phyloP scores from a whole-genome alignment of 2,329 filamentous ascomycete species.

The Ascochyta fabae region DNA sequence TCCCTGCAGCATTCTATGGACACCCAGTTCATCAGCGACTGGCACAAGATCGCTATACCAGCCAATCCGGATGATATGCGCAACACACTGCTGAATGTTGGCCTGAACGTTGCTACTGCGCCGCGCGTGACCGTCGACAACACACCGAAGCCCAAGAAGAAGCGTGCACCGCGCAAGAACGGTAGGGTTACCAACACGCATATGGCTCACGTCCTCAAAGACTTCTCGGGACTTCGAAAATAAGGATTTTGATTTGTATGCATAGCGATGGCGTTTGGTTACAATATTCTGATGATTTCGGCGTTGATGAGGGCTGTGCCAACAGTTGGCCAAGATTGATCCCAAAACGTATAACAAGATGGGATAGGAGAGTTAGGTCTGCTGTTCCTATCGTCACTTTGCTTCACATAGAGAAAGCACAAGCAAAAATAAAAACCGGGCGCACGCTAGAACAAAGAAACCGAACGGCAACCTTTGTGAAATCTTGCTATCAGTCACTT shows the following conservation, averaged over 20 bases:
- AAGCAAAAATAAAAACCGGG: neutral
- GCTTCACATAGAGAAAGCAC: too few species aligned
- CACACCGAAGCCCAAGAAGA: slow-evolving; percentile 70
- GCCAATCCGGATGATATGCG: slow-evolving; percentile 74
- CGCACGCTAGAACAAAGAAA: neutral
- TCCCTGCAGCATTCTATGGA: slow-evolving; percentile 78
- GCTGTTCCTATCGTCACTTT: neutral
- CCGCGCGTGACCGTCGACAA: slow-evolving; percentile 69
- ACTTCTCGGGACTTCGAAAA: slow-evolving; percentile 63
- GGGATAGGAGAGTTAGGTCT: neutral
- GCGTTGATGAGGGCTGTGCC: neutral
- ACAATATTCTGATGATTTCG: neutral
- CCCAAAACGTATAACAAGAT: slow-evolving; percentile 2
- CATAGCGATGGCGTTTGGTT: slow-evolving; percentile 44
- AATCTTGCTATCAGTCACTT: neutral
- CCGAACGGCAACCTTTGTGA: neutral
- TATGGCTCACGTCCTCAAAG: slow-evolving; percentile 81
- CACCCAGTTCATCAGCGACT: slow-evolving; percentile 81
- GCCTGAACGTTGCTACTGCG: slow-evolving; percentile 84
- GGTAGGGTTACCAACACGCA: slow-evolving; percentile 88
- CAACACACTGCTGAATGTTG: slow-evolving; percentile 75
- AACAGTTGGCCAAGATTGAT: slow-evolving; percentile 6
- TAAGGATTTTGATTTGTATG: slow-evolving; percentile 25
- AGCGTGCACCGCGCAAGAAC: slow-evolving; percentile 74
- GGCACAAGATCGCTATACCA: slow-evolving; percentile 81